Base-by-base conservation (phyloP, 2,329 filamentous ascomycete species). In the Cadophora sp. region DNA sequence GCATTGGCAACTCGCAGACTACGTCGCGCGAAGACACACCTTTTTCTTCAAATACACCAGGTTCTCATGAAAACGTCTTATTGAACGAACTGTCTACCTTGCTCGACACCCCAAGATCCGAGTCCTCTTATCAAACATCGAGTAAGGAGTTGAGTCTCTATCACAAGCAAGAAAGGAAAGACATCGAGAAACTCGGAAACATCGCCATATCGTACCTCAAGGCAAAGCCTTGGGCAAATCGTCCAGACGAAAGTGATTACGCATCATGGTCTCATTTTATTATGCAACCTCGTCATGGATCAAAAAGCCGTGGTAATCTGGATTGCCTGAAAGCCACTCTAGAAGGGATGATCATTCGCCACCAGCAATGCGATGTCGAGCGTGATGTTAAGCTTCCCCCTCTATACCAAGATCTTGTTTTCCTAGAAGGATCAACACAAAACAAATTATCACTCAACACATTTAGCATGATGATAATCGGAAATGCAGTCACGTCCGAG, bases 401-500 rank as follows among this genome's bases (percentile, higher is more conserved):
- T 0, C 85, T 97, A 3, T 80, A 88, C 48, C 91, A 96, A 74
- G 88, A 86, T 56, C 81, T 92, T 1, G 85, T 96, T 0, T 84
- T 90, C 63, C 82, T 97, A 1, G 87, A 96, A 68, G 94, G 94
- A 0, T 95, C 90, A 0, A 93, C 90, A 73, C 93, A 95, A 75
- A 94, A 97, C 78, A 93, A 89, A 74, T 78, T 97, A 11, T 92
- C 90, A 0, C 83, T 94, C 30, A 97, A 97, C 71, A 80, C 96
- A 0, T 97, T 97, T 75, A 87, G 92, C 0, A 91, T 96, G 79
- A 89, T 93, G 75, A 87, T 97, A 56, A 89, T 92, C 1, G 90
- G 93, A 71, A 98, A 98, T 75, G 89, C 93, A 0, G 89, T 98
- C 0, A 94, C 94, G 27, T 97, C 94, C 5, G 92, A 97, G 75